phyloP scores from a whole-genome alignment of 106 monocot genomes.

The Acorus calamus region DNA sequence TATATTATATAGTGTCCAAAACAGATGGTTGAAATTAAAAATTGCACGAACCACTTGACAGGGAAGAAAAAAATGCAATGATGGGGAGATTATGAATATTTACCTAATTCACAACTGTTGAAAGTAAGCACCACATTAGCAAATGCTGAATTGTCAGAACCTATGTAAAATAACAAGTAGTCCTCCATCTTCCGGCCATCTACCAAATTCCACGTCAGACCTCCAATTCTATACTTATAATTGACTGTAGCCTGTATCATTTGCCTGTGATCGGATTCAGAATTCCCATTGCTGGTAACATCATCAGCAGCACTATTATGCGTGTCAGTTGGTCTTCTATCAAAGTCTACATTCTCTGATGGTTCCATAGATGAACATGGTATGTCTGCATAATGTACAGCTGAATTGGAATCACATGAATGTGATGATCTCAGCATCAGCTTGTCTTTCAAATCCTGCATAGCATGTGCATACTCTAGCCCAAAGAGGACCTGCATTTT shows the following conservation, averaged over 20 bases:
- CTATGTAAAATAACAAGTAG: conserved; percentile 74
- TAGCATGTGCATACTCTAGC: conserved; percentile 80
- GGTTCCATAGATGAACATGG: conserved; percentile 44
- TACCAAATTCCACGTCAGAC: conserved; percentile 60
- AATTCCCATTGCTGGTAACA: conserved; percentile 6
- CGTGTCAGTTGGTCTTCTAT: conserved; percentile 11
- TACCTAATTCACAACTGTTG: conserved; percentile 79
- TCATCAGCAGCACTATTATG: neutral
- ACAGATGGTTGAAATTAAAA: no score
- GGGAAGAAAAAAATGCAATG: neutral
- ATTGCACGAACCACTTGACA: neutral
- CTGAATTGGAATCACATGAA: conserved; percentile 5
- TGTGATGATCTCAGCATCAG: conserved; percentile 4
- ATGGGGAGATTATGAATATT: conserved; percentile 1
- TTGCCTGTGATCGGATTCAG: conserved; percentile 12
- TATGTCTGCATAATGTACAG: conserved; percentile 53
- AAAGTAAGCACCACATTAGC: conserved; percentile 79
- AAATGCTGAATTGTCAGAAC: conserved; percentile 78
- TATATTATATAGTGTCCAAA: no score
- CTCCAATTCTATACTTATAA: conserved; percentile 47
- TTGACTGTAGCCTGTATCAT: conserved; percentile 5
- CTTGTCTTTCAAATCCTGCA: conserved; percentile 39
- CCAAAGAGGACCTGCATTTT: conserved; percentile 80
- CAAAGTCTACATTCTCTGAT: conserved; percentile 17
- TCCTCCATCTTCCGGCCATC: conserved; percentile 51